These are phyloP conservation scores for Xylaria curta DNA, from an alignment of 495 filamentous ascomycete species.

Conservation along the genomic window DNA sequence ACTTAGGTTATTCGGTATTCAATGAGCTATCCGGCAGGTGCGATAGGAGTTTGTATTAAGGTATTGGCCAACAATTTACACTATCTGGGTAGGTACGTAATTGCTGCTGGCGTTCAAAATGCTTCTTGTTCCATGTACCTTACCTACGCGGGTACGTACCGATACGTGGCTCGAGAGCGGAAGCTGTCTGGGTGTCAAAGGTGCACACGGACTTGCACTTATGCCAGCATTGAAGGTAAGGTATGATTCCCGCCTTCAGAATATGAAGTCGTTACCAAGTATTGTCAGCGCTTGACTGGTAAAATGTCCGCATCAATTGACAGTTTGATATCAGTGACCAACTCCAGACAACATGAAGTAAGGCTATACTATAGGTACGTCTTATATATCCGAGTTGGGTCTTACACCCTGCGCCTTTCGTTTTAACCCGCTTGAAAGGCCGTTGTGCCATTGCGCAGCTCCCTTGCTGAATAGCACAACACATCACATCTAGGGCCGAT, in stretches of 20 bases:
- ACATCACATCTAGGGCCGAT: neutral
- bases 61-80: neutral
- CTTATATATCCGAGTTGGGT: neutral
- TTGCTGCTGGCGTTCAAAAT: neutral
- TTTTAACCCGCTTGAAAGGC: neutral
- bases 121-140: neutral
- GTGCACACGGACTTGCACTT: neutral
- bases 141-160: neutral
- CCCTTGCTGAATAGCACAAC: neutral
- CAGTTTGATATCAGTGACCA: neutral
- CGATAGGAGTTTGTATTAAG: neutral
- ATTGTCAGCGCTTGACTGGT: neutral
- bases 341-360: neutral
- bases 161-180: neutral
- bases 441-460: neutral
- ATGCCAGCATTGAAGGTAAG: neutral
- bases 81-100: neutral
- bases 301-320: neutral
- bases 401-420: neutral
- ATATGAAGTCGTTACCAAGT: neutral
- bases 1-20: neutral
- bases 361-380: too few species aligned
- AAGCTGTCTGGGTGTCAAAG: neutral
- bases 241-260: neutral
- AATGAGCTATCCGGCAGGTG: neutral